phyloP scores from a whole-genome alignment of 352 stramenopile genomes.

The Globisporangium lucens region DNA sequence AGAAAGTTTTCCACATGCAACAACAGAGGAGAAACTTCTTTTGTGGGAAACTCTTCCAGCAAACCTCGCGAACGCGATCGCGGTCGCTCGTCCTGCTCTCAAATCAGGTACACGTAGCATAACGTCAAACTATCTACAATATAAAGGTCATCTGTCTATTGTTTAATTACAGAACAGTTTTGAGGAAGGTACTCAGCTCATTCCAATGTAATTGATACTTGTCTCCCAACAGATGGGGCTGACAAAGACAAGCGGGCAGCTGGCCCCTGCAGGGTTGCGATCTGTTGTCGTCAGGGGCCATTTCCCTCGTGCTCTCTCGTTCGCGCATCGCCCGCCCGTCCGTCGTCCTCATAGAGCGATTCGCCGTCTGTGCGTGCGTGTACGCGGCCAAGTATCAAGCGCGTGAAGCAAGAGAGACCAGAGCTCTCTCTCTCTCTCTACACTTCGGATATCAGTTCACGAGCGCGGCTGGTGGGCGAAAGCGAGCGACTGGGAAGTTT shows the following conservation, averaged over 20 bases:
- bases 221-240: neutral
- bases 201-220: neutral
- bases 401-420: neutral
- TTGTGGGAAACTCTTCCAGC: neutral
- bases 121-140: neutral
- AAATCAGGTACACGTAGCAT: neutral
- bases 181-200: neutral
- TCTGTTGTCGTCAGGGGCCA: neutral
- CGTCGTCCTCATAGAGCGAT: neutral
- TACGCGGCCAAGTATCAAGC: neutral
- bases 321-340: neutral
- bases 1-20: neutral
- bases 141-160: neutral
- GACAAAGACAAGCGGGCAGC: neutral
- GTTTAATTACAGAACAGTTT: neutral
- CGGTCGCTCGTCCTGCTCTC: neutral
- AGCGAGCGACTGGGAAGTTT: neutral
- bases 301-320: neutral
- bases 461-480: neutral
- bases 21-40: neutral
- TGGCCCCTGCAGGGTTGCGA: neutral
- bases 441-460: neutral
- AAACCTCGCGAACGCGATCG: slow-evolving; percentile 5
- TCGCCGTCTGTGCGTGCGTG: neutral
- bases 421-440: neutral